These are phyloP conservation scores for Tolypocladium tundrense DNA, from an alignment of 2,329 filamentous ascomycete species.

Conservation along the genomic window DNA sequence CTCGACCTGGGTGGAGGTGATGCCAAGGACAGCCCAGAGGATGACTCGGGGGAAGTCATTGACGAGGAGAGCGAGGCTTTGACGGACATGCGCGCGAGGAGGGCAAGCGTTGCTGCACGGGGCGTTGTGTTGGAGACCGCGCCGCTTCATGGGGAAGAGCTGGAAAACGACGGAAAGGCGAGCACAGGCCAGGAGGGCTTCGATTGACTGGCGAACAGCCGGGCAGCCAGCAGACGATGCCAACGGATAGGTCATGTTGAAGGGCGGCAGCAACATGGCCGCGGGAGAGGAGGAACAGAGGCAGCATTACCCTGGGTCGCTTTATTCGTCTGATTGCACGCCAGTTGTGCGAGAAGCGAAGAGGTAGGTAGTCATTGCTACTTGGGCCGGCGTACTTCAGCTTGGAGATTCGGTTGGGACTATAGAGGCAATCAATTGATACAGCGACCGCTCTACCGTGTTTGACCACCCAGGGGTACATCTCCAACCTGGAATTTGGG, in stretches of 20 bases:
- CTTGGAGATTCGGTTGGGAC: neutral
- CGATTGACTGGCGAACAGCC: slow-evolving; percentile 22
- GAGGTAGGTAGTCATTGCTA: no score
- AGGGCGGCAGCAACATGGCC: neutral
- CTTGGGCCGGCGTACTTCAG: neutral
- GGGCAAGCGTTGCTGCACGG: slow-evolving; percentile 43
- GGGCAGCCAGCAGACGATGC: neutral
- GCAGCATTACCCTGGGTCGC: neutral
- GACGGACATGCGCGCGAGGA: slow-evolving; percentile 36
- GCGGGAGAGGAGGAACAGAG: neutral
- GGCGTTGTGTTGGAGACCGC: slow-evolving; percentile 39
- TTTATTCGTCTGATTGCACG: neutral
- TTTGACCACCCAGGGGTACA: neutral
- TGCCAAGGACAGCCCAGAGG: slow-evolving; percentile 26
- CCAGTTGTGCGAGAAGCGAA: neutral
- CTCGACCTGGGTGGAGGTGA: slow-evolving; percentile 27
- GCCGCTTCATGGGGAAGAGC: slow-evolving; percentile 27
- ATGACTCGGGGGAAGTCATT: slow-evolving; percentile 31
- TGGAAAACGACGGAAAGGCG: slow-evolving; percentile 10
- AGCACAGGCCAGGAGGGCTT: slow-evolving; percentile 27
- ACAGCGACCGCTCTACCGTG: neutral
- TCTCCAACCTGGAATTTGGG: neutral
- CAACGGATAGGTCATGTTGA: neutral
- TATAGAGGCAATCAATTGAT: neutral
- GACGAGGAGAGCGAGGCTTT: slow-evolving; percentile 49